A percentile compares a stretch with the other conserved stretches of the same genome.
Evolutionary conservation across 2,329 filamentous ascomycete species (phyloP).

Genomic region (Xenosphaeropsis pyriputrescens): DNA sequence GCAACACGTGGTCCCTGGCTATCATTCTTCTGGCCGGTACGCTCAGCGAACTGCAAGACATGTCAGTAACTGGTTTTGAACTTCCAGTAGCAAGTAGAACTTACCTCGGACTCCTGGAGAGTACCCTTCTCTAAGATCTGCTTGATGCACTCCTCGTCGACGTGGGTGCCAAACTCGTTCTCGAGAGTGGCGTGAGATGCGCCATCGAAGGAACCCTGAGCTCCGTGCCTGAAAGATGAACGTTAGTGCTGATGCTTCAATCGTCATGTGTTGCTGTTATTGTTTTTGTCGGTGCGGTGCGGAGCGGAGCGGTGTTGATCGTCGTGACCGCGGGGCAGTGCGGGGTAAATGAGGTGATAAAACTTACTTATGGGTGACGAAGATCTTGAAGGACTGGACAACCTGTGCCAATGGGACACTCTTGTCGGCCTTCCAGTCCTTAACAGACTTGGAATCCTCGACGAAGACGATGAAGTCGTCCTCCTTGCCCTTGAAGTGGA

Average conservation of each 20-base stretch:
- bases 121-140: slow-evolving; percentile 67
- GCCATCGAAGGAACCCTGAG: slow-evolving; percentile 62
- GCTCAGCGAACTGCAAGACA: background rate
- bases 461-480: slow-evolving; percentile 58
- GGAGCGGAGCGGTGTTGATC: background rate
- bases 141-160: slow-evolving; percentile 69
- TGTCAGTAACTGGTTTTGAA: background rate
- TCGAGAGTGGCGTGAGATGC: slow-evolving; percentile 65
- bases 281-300: too few relatives aligned
- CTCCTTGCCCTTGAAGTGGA: slow-evolving; percentile 53
- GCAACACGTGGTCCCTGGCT: slow-evolving; percentile 11
- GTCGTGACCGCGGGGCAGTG: slow-evolving; percentile 2
- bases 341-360: slow-evolving; percentile 3
- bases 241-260: background rate
- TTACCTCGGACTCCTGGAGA: slow-evolving; percentile 45
- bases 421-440: slow-evolving; percentile 74
- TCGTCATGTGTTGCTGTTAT: background rate
- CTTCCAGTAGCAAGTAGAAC: slow-evolving; percentile 11
- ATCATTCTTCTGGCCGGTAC: slow-evolving; percentile 13
- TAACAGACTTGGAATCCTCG: slow-evolving; percentile 44
- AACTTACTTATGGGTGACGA: slow-evolving; percentile 76
- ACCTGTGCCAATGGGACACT: slow-evolving; percentile 72
- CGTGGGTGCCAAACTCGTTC: slow-evolving; percentile 72
- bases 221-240: slow-evolving; percentile 54
- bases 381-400: slow-evolving; percentile 77